Base-by-base conservation (phyloP, 2,329 filamentous ascomycete species). In the Cordyceps cateniannulata region DNA sequence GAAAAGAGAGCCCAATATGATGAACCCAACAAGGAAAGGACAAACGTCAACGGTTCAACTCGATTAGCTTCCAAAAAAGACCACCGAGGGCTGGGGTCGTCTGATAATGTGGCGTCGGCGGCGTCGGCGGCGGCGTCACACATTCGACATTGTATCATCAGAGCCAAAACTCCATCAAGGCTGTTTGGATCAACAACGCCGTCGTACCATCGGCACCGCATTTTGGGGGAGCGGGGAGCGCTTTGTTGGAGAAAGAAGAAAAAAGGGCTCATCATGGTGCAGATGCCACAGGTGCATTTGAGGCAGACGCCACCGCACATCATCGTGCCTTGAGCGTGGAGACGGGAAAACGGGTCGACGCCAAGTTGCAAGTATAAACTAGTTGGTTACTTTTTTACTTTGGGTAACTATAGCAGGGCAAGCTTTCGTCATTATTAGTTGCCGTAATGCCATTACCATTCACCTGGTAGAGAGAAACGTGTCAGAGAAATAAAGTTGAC, bases 281-380 rank as follows among this genome's bases (percentile, higher is more conserved):
- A 60, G 50, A 48, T 60, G 58, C 14, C 58, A 60, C 24, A 49
- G 22, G 27, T 54, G 50, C 58, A 60, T 60, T 40, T 27, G 16
- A 20, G 20, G 22, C 27, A 20, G 42, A 52, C 58, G 58, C 48
- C 50, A 48, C 57, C 47, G 27, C 40, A 58, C 27, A 40, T 60
- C 49, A 29, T 49, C 49, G 53, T 51, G 22, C 49, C 35, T 38
- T 44, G 25, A 49, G 22, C 29, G 32, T 49, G 44, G 44, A 40
- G 54, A 49, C 54, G 29, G 54, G 44, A 4, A 29, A 8, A 29
- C 27, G 27, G 27, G 27, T 29, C 49, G 24, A 50, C 32, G 45
- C 44, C 44, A 57, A 48, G 27, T 29, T 29, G 27, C n/a, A n/a
- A n/a, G n/a, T n/a, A n/a, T n/a, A n/a, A n/a, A n/a, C n/a, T n/a